Conservation (phyloP, 768 basidiomycete species). For the Leucocoprinus leucothites region DNA sequence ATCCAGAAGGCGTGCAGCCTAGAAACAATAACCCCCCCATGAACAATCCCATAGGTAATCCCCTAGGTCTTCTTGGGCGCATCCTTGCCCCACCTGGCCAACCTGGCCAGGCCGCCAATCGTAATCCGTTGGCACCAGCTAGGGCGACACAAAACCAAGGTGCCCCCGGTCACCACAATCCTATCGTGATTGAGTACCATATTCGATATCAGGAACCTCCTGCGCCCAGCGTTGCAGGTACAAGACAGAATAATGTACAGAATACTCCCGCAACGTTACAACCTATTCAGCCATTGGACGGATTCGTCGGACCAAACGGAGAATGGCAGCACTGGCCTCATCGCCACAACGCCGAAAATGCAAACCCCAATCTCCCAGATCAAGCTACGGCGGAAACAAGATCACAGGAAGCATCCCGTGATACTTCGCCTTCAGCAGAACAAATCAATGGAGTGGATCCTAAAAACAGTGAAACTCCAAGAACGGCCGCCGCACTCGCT, state of each 20-base stretch:
- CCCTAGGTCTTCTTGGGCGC: conserved; percentile 52
- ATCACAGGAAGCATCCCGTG: neutral
- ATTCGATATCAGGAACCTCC: conserved; percentile 50
- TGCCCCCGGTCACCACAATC: conserved; percentile 31
- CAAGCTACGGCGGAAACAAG: neutral
- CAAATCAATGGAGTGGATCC: neutral
- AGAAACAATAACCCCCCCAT: conserved; percentile 34
- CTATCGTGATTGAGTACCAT: conserved; percentile 61
- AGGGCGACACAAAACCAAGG: conserved; percentile 15
- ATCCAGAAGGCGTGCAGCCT: conserved; percentile 24
- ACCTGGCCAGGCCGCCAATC: conserved; percentile 38
- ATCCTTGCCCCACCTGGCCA: conserved; percentile 54
- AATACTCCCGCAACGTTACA: conserved; percentile 30
- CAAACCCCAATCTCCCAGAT: neutral
- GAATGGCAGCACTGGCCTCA: conserved; percentile 66
- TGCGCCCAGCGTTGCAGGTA: conserved; percentile 16
- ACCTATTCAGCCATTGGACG: conserved; percentile 52
- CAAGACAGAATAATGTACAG: conserved; percentile 26
- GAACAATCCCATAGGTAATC: conserved; percentile 45
- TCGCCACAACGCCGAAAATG: conserved; percentile 16
- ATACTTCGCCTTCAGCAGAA: neutral
- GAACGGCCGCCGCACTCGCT: conserved; percentile 61
- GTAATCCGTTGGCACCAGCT: conserved; percentile 5
- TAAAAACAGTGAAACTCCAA: conserved; percentile 18
- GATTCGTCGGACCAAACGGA: conserved; percentile 62